Base-by-base conservation (phyloP, 2,329 filamentous ascomycete species). In the Diaporthe australafricana region DNA sequence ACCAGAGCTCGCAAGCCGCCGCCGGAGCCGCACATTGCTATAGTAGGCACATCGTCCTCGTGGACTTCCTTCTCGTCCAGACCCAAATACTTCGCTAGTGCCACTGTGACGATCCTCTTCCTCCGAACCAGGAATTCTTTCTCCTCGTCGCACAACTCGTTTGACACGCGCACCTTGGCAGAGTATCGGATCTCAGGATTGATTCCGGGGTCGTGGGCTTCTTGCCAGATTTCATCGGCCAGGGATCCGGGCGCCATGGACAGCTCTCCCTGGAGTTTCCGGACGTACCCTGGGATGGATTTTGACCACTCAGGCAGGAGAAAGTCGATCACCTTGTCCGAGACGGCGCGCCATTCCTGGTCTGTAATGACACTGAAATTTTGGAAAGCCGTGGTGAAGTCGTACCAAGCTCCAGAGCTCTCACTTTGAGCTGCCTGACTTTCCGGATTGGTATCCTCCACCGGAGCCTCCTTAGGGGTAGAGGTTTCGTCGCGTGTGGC, bases 21-120 rank as follows among this genome's bases (percentile, higher is more conserved):
- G 12, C 96, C 96, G 2, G 96, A 98, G 11, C 95, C 95, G 77
- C 96, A 98, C 85, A 98, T 92, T 48, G 96, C 96, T 79, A 99
- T 98, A 3, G 92, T 91, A 0, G 96, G 96, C 8, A 98, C 92
- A 83, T 99, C 96, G 57, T 98, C 94, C 0, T 94, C 94, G 78
- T 98, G 90, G n/a, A 99, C 90, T 3, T 96, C 93, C 17, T 89
- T 86, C 79, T 95, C 94, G 0, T 92, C 85, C 7, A 99, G 84
- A 38, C 89, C 90, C 0, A 99, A 88, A 79, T 98, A 99, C 66
- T 87, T 91, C 2, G 95, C 94, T 66, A 99, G 84, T 7, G 94
- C 95, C 70, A 89, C 89, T 5, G 88, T 89, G 0, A 93, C 92
- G 62, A 93, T 88, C 72, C 85, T 86, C 78, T 90, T 92, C 69